Percentiles rank a stretch among this genome's conserved stretches.
phyloP scores from a whole-genome alignment of 768 basidiomycete genomes.

The Russula compacta region DNA sequence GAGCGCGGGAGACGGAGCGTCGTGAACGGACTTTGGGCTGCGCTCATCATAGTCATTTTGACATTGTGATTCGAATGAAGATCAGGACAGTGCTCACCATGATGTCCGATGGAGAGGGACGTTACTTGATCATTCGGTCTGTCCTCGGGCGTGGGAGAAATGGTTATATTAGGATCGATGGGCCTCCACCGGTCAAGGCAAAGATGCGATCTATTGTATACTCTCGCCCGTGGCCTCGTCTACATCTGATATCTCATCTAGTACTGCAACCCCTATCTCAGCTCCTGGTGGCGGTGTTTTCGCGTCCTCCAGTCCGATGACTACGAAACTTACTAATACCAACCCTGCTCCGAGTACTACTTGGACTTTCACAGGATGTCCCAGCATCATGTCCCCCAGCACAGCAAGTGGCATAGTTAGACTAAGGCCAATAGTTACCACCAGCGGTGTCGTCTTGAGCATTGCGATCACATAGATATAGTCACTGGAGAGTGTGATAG shows the following conservation, averaged over 20 bases:
- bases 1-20: constrained; percentile 39
- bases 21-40: constrained; percentile 33
- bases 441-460: constrained; percentile 93
- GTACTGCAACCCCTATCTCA: background rate
- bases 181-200: too few relatives aligned
- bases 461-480: constrained; percentile 83
- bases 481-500: constrained; percentile 75
- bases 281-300: constrained; percentile 20
- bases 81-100: constrained; percentile 7
- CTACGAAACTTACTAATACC: constrained; percentile 70
- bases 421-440: constrained; percentile 87
- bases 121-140: background rate
- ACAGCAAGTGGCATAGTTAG: constrained; percentile 92
- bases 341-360: constrained; percentile 68
- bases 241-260: background rate
- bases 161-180: too few relatives aligned
- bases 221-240: too few relatives aligned
- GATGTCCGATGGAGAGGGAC: background rate
- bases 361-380: constrained; percentile 45
- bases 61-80: background rate
- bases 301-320: constrained; percentile 51
- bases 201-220: background rate
- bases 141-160: background rate
- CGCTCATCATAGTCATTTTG: background rate
- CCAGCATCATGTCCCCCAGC: constrained; percentile 64